phyloP scores from a whole-genome alignment of 2,329 filamentous ascomycete genomes.

The Microascus cirrosus region DNA sequence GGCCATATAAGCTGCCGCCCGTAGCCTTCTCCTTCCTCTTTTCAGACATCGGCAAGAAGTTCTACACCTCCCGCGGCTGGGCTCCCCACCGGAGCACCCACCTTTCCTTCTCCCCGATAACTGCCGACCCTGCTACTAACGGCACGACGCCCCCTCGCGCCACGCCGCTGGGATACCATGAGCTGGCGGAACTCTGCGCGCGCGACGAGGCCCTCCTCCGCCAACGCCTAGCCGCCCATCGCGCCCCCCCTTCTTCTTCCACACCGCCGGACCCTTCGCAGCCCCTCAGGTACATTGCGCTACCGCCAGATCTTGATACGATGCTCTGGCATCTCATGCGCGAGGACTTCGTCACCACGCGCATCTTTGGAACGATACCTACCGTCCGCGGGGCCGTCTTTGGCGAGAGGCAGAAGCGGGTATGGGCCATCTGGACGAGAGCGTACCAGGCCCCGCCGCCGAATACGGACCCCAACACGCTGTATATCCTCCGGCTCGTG shows the following conservation, averaged over 20 bases:
- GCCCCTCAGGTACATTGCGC: conserved; percentile 17
- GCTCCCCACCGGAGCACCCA: conserved; percentile 62
- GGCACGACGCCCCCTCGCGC: conserved; percentile 16
- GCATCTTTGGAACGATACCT: conserved; percentile 46
- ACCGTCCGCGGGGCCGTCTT: conserved; percentile 60
- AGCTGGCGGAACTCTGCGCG: conserved; percentile 50
- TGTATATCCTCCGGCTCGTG: conserved; percentile 60
- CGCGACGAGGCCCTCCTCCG: conserved; percentile 54
- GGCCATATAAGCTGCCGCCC: conserved; percentile 15
- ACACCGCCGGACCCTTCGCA: conserved; percentile 7
- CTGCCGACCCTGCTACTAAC: conserved; percentile 10
- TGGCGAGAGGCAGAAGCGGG: conserved; percentile 30
- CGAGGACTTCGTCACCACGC: conserved; percentile 64
- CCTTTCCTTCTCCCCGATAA: conserved; percentile 44
- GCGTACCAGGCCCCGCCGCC: conserved; percentile 42
- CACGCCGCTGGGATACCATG: conserved; percentile 39
- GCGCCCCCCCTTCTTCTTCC: conserved; percentile 6
- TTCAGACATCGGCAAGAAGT: conserved; percentile 76
- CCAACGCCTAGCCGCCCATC: conserved; percentile 27
- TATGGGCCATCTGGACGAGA: conserved; percentile 66
- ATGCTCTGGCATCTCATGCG: conserved; percentile 70
- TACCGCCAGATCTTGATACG: conserved; percentile 50
- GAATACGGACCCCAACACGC: conserved; percentile 47
- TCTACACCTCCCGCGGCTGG: conserved; percentile 74
- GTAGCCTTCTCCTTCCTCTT: conserved; percentile 65